Evolutionary conservation across 1,139 yeast genomes (phyloP), one percentile per base, ranked within the genome.

Genomic region (Protomyces arabidopsidicola): DNA sequence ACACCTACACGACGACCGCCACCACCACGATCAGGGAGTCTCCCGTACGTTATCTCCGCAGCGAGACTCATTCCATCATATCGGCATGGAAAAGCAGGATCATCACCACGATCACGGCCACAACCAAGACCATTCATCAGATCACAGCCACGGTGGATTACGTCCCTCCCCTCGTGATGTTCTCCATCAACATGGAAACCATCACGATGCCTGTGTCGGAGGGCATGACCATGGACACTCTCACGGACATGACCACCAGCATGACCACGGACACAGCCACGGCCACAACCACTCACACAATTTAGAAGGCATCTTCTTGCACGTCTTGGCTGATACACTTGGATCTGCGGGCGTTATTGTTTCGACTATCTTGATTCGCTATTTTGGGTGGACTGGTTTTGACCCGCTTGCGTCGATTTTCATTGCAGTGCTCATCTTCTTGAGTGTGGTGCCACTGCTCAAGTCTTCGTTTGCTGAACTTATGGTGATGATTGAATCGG

Each of bases 311-410:
- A 90, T 93, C 10, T 93, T 93, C 70, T 77, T 93, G 53, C 99
- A 93, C 71, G 88, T 93, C 53, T 75, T 93, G 55, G 98, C 99
- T 0, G 99, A 93, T 71, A 93, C 98, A 0, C 78, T 95, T 39
- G 98, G 99, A 0, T 91, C 98, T 0, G 96, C 90, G 0, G 98
- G 98, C 4, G 99, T 95, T 27, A 93, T 95, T 12, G 75, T 89
- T 0, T 90, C 98, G 0, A 93, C 98, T 0, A 68, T 81, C 35
- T 77, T 82, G 62, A 78, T 84, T 1, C 68, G 74, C 51, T 74
- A 73, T 63, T 75, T 76, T 67, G 78, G 78, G 48, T 79, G 81
- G 81, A 78, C 82, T 51, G 88, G 88, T 0, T 88, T 89, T 72
- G 99, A 93, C 72, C 97, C 99, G 0, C 75, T 93, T 22, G 96